Conservation (phyloP, 2,329 filamentous ascomycete species). For the Cadophora luteo-olivacea region DNA sequence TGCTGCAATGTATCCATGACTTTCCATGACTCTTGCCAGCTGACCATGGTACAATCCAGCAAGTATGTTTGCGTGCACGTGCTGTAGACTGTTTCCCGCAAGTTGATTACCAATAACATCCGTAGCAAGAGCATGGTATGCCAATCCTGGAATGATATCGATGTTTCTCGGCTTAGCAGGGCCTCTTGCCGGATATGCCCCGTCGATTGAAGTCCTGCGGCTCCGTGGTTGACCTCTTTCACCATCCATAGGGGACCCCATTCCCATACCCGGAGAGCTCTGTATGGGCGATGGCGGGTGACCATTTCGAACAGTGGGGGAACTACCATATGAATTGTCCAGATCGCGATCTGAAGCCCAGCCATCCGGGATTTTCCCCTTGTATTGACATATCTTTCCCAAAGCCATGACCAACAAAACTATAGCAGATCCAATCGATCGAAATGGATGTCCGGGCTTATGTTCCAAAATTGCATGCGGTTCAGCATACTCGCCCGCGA, state of each 20-base stretch:
- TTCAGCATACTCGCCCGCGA: constrained; percentile 35
- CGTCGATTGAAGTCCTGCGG: constrained; percentile 59
- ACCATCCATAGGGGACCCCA: constrained; percentile 60
- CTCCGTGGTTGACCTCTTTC: constrained; percentile 48
- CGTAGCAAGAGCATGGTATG: constrained; percentile 86
- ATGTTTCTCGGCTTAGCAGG: constrained; percentile 62
- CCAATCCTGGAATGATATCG: constrained; percentile 85
- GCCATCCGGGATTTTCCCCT: constrained; percentile 63
- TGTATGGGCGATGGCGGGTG: constrained; percentile 59
- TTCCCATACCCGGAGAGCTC: constrained; percentile 58
- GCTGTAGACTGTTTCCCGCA: constrained; percentile 81
- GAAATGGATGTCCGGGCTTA: constrained; percentile 59
- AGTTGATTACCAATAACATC: constrained; percentile 85
- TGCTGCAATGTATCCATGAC: constrained; percentile 67
- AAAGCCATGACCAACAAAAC: constrained; percentile 84
- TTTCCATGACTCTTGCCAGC: constrained; percentile 84
- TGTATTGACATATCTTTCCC: constrained; percentile 77
- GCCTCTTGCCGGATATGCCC: constrained; percentile 35
- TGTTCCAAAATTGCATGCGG: constrained; percentile 35
- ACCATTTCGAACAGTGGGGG: constrained; percentile 53
- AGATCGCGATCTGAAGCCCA: constrained; percentile 42
- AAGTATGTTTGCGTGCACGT: constrained; percentile 84
- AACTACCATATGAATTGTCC: constrained; percentile 32
- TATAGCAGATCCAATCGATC: constrained; percentile 80
- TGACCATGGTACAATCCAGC: constrained; percentile 91